Conservation (phyloP, 129 eudicot genomes). For the Flaveria trinervia region DNA sequence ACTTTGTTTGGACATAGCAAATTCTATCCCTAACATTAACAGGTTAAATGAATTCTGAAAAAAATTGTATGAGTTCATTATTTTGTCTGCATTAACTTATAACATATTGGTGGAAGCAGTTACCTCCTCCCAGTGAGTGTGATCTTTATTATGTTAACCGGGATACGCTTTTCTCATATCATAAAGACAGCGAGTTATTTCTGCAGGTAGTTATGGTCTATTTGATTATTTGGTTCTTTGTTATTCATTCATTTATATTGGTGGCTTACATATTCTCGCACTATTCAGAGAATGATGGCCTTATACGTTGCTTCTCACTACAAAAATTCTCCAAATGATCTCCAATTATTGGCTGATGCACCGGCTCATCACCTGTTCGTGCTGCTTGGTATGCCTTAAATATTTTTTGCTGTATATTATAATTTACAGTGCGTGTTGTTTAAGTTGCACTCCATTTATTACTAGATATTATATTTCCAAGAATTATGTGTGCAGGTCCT, state of each 20-base stretch:
- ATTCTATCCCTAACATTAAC: conserved; percentile 73
- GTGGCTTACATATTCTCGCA: conserved; percentile 21
- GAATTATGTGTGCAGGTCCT: conserved; percentile 58
- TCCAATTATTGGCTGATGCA: conserved; percentile 95
- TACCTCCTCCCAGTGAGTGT: conserved; percentile 86
- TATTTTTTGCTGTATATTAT: not conserved
- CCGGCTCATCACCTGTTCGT: conserved; percentile 98
- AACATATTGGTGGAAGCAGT: conserved; percentile 36
- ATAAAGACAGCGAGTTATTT: conserved; percentile 89
- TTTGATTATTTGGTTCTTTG: conserved; percentile 1
- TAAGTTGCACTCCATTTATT: not conserved
- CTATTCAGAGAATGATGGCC: conserved; percentile 95
- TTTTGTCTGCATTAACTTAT: conserved; percentile 9
- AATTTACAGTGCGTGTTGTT: not conserved
- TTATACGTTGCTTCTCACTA: conserved; percentile 96
- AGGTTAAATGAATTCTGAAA: conserved; percentile 46
- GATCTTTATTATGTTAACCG: conserved; percentile 96
- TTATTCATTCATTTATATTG: conserved; percentile 5
- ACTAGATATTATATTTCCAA: not conserved
- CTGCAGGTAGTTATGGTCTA: conserved; percentile 57
- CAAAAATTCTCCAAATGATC: conserved; percentile 95
- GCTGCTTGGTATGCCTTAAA: conserved; percentile 62
- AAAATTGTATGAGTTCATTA: conserved; percentile 14
- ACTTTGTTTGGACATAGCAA: conserved; percentile 84
- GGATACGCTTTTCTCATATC: conserved; percentile 95